Base-by-base conservation (phyloP, 31 red algal species). In the Endocladia muricata region DNA sequence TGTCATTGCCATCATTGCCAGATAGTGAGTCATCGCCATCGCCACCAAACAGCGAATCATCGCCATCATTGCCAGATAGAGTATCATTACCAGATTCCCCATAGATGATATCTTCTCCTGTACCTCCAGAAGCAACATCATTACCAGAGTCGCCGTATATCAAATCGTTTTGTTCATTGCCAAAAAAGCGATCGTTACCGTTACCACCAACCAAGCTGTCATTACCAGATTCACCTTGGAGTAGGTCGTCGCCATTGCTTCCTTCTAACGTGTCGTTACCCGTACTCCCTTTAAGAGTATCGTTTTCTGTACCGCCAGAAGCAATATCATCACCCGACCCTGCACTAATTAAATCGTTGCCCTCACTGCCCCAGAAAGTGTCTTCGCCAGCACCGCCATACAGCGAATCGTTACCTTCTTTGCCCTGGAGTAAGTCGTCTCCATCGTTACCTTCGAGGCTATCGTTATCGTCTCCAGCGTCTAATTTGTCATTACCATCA, bases 51-150 rank as follows among this genome's bases (percentile, higher is more conserved):
- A 64, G 11, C 60, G 60, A 22, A 30, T 64, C 60, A 30, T 73
- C 57, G 13, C 68, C 68, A 73, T 33, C 73, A 35, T 28, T 72
- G 56, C 73, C 73, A 11, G 23, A 61, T 7, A 77, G 60, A 17
- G 30, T 72, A 69, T 77, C 73, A 23, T 72, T 36, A 59, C 28
- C 23, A 25, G 8, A 13, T 13, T 8, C 35, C 13, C 73, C 73
- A 33, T 70, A 15, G 35, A 77, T 7, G 29, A 8, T 77, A 36
- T 77, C 56, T 13, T 77, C 28, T n/a, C 56, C 73, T 23, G 15
- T 61, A 37, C 28, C 30, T 13, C 73, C 73, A 11, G 15, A 13
- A 29, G 70, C 19, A 19, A 13, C 47, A 73, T 73, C 62, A 21
- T 73, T 58, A 41, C 68, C 60, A 11, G 8, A 7, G 19, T 37